Evolutionary conservation across 2,329 filamentous ascomycete species (phyloP).

Genomic region (Aspergillus floridensis): DNA sequence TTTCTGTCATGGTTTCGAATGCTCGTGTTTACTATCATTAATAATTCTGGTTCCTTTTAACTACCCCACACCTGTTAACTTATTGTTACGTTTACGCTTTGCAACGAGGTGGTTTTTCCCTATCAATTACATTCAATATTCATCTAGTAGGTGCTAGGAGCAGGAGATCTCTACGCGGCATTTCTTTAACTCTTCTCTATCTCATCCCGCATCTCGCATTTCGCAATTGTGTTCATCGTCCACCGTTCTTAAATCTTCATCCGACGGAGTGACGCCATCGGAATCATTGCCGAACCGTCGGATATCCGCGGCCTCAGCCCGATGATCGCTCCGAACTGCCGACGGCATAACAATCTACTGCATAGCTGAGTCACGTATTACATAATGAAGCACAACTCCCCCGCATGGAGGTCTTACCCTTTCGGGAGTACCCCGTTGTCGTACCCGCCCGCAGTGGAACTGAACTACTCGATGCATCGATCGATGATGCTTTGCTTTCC

Average conservation of each 20-base stretch:
- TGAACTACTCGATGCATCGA: too few species aligned
- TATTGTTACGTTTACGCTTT: background rate
- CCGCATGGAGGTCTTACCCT: too few species aligned
- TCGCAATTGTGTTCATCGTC: background rate
- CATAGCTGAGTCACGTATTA: background rate
- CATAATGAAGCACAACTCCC: background rate
- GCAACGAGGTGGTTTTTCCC: background rate
- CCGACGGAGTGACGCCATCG: constrained; percentile 13
- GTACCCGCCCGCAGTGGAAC: too few species aligned
- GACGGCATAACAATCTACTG: background rate
- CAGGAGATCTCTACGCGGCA: too few species aligned
- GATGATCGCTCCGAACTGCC: background rate
- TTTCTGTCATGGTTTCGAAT: background rate
- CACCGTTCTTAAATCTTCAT: background rate
- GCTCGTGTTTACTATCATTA: background rate
- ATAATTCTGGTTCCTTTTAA: background rate
- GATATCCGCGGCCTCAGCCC: background rate
- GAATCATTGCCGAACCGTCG: constrained; percentile 10
- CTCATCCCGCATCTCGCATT: background rate
- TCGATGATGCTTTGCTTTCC: background rate
- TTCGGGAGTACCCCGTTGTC: too few species aligned
- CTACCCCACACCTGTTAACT: background rate
- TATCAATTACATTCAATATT: too few species aligned
- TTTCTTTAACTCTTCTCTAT: background rate
- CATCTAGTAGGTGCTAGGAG: too few species aligned